These are phyloP conservation scores for Cytospora paraplurivora DNA, from an alignment of 2,329 filamentous ascomycete species.

Conservation along the genomic window DNA sequence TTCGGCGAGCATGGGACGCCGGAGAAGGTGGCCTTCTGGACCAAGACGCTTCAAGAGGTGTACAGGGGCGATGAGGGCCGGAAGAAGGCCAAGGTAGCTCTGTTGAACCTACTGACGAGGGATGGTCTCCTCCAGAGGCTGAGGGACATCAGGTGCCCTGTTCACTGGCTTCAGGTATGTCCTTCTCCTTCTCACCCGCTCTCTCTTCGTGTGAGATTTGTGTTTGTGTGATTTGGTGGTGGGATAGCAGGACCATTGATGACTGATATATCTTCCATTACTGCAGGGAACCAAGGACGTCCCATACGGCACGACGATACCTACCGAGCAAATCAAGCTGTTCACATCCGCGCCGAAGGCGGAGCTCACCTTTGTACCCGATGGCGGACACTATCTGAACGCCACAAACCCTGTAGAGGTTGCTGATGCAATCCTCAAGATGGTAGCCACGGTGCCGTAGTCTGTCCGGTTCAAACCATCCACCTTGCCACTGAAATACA, in stretches of 20 bases:
- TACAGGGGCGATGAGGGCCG: slow-evolving; percentile 54
- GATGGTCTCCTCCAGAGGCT: slow-evolving; percentile 51
- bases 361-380: slow-evolving; percentile 46
- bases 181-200: not conserved
- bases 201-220: not conserved
- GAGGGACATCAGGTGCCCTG: slow-evolving; percentile 51
- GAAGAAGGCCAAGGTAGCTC: slow-evolving; percentile 50
- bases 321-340: slow-evolving; percentile 52
- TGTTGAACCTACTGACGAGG: slow-evolving; percentile 47
- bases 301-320: slow-evolving; percentile 44
- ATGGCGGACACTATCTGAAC: slow-evolving; percentile 52
- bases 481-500: not conserved
- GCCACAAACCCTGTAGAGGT: slow-evolving; percentile 51
- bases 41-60: slow-evolving; percentile 45
- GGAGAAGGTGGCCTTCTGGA: slow-evolving; percentile 49
- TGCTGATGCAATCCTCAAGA: slow-evolving; percentile 47
- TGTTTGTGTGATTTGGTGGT: not conserved
- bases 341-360: slow-evolving; percentile 50
- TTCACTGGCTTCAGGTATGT: slow-evolving; percentile 55
- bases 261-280: not conserved
- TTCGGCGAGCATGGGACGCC: slow-evolving; percentile 45
- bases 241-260: not conserved
- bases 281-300: slow-evolving; percentile 48
- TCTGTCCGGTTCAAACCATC: not conserved
- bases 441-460: slow-evolving; percentile 35